These are phyloP conservation scores for Leccinum griseonigrum DNA, from an alignment of 1,284 basidiomycete species.

Conservation along the genomic window DNA sequence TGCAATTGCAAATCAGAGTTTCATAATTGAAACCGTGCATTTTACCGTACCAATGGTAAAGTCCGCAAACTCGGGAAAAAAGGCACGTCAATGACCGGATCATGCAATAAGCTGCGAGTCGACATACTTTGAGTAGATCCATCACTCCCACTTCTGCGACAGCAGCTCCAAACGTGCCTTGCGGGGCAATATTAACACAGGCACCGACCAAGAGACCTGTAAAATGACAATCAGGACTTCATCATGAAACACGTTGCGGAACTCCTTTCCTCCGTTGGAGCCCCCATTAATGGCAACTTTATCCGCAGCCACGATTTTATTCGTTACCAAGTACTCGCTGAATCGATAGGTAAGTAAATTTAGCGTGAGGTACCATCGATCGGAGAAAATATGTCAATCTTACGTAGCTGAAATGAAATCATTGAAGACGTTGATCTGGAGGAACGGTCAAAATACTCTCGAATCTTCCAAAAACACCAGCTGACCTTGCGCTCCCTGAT, in stretches of 20 bases:
- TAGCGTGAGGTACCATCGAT: background rate
- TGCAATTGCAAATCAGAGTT: slow-evolving; percentile 22
- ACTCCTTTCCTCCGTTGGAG: slow-evolving; percentile 67
- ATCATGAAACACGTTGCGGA: slow-evolving; percentile 1
- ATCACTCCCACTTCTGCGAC: slow-evolving; percentile 80
- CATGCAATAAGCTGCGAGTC: background rate
- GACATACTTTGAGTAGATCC: slow-evolving; percentile 71
- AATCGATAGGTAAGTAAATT: background rate
- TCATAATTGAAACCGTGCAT: background rate
- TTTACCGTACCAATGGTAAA: slow-evolving; percentile 64
- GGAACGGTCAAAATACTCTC: slow-evolving; percentile 1
- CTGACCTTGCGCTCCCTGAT: slow-evolving; percentile 66
- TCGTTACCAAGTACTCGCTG: slow-evolving; percentile 69
- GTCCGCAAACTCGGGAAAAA: slow-evolving; percentile 56
- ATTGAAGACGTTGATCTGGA: slow-evolving; percentile 72
- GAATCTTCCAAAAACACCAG: slow-evolving; percentile 3
- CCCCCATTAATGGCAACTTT: slow-evolving; percentile 79
- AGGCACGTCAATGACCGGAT: slow-evolving; percentile 4
- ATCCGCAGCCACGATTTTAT: slow-evolving; percentile 67
- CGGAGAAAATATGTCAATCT: slow-evolving; percentile 23
- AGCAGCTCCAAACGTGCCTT: slow-evolving; percentile 77
- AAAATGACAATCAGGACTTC: slow-evolving; percentile 9
- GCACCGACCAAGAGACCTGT: slow-evolving; percentile 75
- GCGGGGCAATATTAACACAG: slow-evolving; percentile 76
- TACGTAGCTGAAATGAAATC: slow-evolving; percentile 82